These are phyloP conservation scores for Candida boidinii DNA, from an alignment of 805 yeast genomes.

Conservation along the genomic window DNA sequence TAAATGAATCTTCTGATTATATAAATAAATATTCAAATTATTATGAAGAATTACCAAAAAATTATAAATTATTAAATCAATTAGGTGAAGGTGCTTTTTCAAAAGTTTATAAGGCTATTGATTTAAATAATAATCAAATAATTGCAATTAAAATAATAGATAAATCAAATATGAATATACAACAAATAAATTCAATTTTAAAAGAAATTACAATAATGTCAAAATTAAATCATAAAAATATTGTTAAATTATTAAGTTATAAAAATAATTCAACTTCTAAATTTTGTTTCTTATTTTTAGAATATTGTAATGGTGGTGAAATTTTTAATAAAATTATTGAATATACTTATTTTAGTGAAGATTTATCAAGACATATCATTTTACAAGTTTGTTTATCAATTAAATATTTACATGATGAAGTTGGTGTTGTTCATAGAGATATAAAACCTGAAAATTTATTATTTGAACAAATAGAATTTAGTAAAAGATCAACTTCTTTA, in stretches of 20 bases:
- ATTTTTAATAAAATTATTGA: constrained; percentile 74
- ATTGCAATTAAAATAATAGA: constrained; percentile 75
- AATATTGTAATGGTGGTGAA: constrained; percentile 71
- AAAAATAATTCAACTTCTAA: constrained; percentile 35
- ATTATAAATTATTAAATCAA: constrained; percentile 20
- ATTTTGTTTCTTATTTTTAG: constrained; percentile 58
- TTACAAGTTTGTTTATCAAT: constrained; percentile 64
- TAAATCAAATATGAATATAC: constrained; percentile 43
- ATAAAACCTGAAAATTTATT: constrained; percentile 75
- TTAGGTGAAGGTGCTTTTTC: constrained; percentile 91
- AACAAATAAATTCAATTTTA: constrained; percentile 47
- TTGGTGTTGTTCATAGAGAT: constrained; percentile 71
- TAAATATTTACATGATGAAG: constrained; percentile 61
- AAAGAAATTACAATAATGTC: constrained; percentile 74
- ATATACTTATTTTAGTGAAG: constrained; percentile 68
- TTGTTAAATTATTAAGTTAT: constrained; percentile 46
- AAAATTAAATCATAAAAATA: constrained; percentile 50
- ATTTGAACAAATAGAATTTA: constrained; percentile 45
- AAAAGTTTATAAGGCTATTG: constrained; percentile 66
- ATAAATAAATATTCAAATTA: constrained; percentile 12
- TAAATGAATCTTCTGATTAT: too few relatives aligned
- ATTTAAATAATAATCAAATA: constrained; percentile 27
- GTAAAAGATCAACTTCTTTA: constrained; percentile 32
- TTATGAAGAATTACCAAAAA: constrained; percentile 18
- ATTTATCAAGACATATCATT: constrained; percentile 63